Percentiles rank a stretch among this genome's conserved stretches.
phyloP scores from a whole-genome alignment of 2,329 filamentous ascomycete species.

The Aspergillus sp. region DNA sequence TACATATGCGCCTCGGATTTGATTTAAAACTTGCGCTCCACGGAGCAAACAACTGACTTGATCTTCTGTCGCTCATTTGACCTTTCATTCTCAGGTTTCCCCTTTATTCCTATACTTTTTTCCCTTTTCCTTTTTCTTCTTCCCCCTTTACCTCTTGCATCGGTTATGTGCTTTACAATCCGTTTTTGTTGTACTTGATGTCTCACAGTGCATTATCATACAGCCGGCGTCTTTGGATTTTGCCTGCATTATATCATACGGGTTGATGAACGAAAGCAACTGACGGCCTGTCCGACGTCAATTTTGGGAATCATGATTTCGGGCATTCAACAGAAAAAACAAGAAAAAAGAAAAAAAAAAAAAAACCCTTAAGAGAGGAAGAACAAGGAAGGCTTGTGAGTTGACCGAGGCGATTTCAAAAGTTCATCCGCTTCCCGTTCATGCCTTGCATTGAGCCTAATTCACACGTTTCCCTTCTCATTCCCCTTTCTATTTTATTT shows the following conservation, averaged over 20 bases:
- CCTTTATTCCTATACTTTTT: slow-evolving; percentile 7
- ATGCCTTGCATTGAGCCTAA: slow-evolving; percentile 12
- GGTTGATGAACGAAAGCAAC: slow-evolving; percentile 10
- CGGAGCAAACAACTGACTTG: slow-evolving; percentile 2
- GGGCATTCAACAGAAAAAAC: neutral
- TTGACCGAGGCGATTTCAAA: slow-evolving; percentile 4
- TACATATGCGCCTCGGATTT: slow-evolving; percentile 11
- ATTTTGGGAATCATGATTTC: slow-evolving; percentile 3
- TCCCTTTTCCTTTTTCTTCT: slow-evolving; percentile 12
- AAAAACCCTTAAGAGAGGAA: neutral
- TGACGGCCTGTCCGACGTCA: slow-evolving; percentile 9
- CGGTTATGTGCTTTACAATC: neutral
- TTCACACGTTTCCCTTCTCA: neutral
- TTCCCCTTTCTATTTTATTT: slow-evolving; percentile 1
- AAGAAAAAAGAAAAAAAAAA: neutral
- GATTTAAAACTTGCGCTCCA: neutral
- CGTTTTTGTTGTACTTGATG: slow-evolving; percentile 15
- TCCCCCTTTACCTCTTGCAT: neutral
- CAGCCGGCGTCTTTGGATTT: slow-evolving; percentile 22
- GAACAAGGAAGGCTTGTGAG: neutral
- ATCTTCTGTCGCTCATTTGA: slow-evolving; percentile 14
- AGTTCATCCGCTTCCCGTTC: slow-evolving; percentile 1
- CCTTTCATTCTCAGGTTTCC: slow-evolving; percentile 6
- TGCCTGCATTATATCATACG: slow-evolving; percentile 8
- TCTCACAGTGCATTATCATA: slow-evolving; percentile 18